phyloP scores from a whole-genome alignment of 345 rosid species.

The Ricinus communis region DNA sequence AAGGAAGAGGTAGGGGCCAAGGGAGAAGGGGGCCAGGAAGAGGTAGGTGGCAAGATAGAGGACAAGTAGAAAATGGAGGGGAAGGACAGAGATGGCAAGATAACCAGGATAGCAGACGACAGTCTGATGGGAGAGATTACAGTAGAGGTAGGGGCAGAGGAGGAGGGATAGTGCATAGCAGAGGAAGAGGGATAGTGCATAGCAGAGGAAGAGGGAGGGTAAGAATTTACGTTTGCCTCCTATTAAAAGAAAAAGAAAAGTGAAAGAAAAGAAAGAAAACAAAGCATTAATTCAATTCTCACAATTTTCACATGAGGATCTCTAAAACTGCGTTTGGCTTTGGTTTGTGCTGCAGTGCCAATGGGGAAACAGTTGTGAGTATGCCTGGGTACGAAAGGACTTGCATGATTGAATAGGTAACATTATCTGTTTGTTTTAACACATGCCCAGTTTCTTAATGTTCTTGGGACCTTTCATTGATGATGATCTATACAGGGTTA shows the following conservation, averaged over 20 bases:
- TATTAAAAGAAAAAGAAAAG: too few species aligned
- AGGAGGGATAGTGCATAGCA: background rate
- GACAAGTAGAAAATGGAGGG: conserved; percentile 3
- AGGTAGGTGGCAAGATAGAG: background rate
- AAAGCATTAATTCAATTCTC: background rate
- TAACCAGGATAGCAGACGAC: background rate
- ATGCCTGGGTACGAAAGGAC: background rate
- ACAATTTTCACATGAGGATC: background rate
- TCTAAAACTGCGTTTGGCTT: background rate
- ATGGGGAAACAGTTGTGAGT: background rate
- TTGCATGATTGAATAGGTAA: background rate
- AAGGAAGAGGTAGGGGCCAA: background rate
- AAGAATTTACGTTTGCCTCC: background rate
- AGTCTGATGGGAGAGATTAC: background rate
- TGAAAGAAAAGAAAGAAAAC: background rate
- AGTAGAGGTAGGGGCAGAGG: background rate
- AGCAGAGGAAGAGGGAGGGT: background rate
- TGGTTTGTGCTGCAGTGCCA: background rate
- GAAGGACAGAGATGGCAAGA: background rate
- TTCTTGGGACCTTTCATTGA: too few species aligned
- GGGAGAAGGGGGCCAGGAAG: background rate
- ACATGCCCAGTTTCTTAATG: background rate
- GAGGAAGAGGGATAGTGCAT: background rate
- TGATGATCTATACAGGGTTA: background rate
- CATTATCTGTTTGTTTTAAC: background rate